Percentiles rank a stretch among this genome's conserved stretches.
Evolutionary conservation across 257 asterid genomes (phyloP).

Genomic region (Solanum chiquidenum): DNA sequence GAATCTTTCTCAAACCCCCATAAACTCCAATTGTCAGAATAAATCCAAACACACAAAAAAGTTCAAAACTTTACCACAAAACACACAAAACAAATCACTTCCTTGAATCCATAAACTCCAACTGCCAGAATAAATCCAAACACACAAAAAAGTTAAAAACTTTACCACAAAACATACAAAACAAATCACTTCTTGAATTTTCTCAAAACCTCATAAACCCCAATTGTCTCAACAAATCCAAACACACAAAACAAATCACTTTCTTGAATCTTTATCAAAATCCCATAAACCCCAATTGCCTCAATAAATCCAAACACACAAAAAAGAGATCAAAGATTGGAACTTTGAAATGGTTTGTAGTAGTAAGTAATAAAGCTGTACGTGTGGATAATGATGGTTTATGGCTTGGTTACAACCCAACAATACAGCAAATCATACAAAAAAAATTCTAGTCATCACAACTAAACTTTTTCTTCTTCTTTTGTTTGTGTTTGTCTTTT

Average conservation of each 20-base stretch:
- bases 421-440: conserved; percentile 42
- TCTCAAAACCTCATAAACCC: conserved; percentile 6
- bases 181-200: conserved; percentile 6
- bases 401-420: conserved; percentile 45
- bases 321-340: neutral
- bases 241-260: neutral
- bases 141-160: neutral
- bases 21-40: conserved; percentile 6
- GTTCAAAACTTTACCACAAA: neutral
- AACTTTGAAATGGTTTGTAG: neutral
- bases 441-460: conserved; percentile 1
- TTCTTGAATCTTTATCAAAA: conserved; percentile 5
- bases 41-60: neutral
- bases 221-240: conserved; percentile 5
- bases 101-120: conserved; percentile 11
- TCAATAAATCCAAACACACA: neutral
- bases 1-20: conserved; percentile 2
- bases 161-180: neutral
- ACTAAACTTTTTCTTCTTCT: neutral
- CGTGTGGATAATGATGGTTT: conserved; percentile 49
- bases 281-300: conserved; percentile 9
- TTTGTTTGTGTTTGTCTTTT: conserved; percentile 36
- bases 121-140: conserved; percentile 1
- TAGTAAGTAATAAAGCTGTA: conserved; percentile 11
- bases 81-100: neutral